These are phyloP conservation scores for Epichloe sp. DNA, from an alignment of 2,329 filamentous ascomycete species.

Conservation along the genomic window DNA sequence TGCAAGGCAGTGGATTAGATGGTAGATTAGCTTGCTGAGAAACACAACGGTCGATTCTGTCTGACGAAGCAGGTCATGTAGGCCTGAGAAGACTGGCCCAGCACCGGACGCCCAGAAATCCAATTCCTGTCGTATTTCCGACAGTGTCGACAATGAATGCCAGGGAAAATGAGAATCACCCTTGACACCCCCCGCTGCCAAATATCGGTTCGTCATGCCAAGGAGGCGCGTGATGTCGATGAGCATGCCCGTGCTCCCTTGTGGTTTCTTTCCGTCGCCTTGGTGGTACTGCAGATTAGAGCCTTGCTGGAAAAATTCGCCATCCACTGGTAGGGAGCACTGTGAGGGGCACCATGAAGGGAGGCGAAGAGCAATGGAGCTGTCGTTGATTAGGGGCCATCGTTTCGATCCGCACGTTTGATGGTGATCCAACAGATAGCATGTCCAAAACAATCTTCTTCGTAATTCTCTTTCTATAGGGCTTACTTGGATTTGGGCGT, in stretches of 20 bases:
- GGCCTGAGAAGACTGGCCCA: slow-evolving; percentile 63
- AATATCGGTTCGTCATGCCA: slow-evolving; percentile 70
- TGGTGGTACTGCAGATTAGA: slow-evolving; percentile 66
- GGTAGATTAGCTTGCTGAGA: slow-evolving; percentile 75
- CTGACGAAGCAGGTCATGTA: slow-evolving; percentile 64
- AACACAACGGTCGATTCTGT: slow-evolving; percentile 66
- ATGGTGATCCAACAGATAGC: slow-evolving; percentile 78
- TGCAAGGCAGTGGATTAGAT: slow-evolving; percentile 74
- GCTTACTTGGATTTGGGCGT: slow-evolving; percentile 46
- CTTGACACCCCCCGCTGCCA: slow-evolving; percentile 75
- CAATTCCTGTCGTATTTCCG: slow-evolving; percentile 73
- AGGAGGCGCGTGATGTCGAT: slow-evolving; percentile 76
- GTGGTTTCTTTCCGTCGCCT: slow-evolving; percentile 53
- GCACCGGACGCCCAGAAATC: slow-evolving; percentile 75
- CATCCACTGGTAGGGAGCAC: slow-evolving; percentile 51
- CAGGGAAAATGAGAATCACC: slow-evolving; percentile 85
- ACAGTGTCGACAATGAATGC: slow-evolving; percentile 75
- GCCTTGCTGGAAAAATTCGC: slow-evolving; percentile 67
- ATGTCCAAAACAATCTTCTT: slow-evolving; percentile 77
- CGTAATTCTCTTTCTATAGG: slow-evolving; percentile 62
- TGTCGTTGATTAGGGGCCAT: slow-evolving; percentile 67
- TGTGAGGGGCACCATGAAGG: slow-evolving; percentile 59
- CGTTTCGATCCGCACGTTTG: slow-evolving; percentile 68
- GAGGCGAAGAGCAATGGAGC: slow-evolving; percentile 60
- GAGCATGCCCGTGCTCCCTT: slow-evolving; percentile 67